Evolutionary conservation across 2,329 filamentous ascomycete genomes (phyloP).

Genomic region (Monosporascus sp.): DNA sequence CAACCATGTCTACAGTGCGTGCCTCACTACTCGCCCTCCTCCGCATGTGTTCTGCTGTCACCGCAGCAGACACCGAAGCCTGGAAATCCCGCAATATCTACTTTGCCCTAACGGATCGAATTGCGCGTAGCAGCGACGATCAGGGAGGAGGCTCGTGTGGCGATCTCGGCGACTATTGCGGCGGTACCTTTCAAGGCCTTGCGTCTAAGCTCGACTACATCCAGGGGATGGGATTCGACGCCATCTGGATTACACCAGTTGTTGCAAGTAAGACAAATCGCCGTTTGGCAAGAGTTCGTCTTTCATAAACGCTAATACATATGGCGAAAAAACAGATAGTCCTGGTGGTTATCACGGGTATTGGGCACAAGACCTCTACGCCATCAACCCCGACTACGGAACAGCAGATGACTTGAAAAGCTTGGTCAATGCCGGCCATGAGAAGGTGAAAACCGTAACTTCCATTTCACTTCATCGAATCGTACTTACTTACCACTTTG

Average conservation of each 20-base stretch:
- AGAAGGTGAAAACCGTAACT: constrained; percentile 39
- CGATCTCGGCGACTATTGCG: constrained; percentile 47
- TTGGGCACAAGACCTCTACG: constrained; percentile 45
- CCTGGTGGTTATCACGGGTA: constrained; percentile 50
- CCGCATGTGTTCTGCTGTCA: constrained; percentile 4
- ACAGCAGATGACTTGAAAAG: constrained; percentile 52
- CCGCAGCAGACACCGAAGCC: constrained; percentile 29
- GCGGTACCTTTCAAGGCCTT: constrained; percentile 55
- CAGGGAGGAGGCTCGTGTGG: constrained; percentile 38
- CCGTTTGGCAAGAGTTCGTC: background rate
- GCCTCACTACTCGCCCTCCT: background rate
- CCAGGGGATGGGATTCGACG: constrained; percentile 54
- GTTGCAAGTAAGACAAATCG: constrained; percentile 33
- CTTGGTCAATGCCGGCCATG: constrained; percentile 50
- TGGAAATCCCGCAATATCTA: constrained; percentile 55
- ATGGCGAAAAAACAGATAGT: constrained; percentile 20
- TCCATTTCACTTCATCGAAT: background rate
- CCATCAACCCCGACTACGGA: constrained; percentile 54
- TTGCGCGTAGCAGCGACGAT: constrained; percentile 41
- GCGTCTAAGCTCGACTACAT: constrained; percentile 58
- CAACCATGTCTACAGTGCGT: background rate
- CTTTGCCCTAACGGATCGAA: constrained; percentile 52
- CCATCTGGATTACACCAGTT: constrained; percentile 55
- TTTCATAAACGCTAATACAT: background rate
- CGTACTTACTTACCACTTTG: background rate